A percentile compares a stretch with the other conserved stretches of the same genome.
These are phyloP conservation scores for Oenanthe javanica DNA, from an alignment of 140 eudicot genomes.

Conservation along the genomic window DNA sequence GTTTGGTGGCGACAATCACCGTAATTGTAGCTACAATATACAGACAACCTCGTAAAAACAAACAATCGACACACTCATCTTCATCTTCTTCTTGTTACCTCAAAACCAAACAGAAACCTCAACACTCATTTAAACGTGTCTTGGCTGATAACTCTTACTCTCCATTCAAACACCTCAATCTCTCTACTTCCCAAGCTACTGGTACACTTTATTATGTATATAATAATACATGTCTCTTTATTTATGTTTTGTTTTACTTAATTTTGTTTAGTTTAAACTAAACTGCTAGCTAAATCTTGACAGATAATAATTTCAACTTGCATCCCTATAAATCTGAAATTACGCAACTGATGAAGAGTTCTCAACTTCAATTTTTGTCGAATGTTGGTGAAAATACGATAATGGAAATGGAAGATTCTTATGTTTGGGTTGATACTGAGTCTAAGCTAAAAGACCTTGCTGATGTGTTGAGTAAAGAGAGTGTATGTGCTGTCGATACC, in stretches of 20 bases:
- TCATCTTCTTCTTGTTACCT: slow-evolving; percentile 39
- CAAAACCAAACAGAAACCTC: slow-evolving; percentile 54
- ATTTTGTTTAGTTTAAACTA: not conserved
- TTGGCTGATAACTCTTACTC: slow-evolving; percentile 78
- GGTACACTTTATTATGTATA: not conserved
- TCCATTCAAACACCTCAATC: slow-evolving; percentile 69
- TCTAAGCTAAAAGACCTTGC: slow-evolving; percentile 52
- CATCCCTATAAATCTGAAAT: slow-evolving; percentile 77
- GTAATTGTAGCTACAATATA: slow-evolving; percentile 19
- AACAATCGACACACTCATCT: slow-evolving; percentile 11
- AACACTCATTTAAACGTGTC: slow-evolving; percentile 59
- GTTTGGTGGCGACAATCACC: slow-evolving; percentile 36
- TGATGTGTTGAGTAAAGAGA: slow-evolving; percentile 57
- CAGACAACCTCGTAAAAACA: slow-evolving; percentile 32
- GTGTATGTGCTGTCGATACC: slow-evolving; percentile 81
- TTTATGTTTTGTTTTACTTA: not conserved
- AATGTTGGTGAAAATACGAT: slow-evolving; percentile 16
- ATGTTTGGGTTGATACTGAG: slow-evolving; percentile 75
- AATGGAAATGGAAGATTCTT: slow-evolving; percentile 33
- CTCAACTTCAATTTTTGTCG: slow-evolving; percentile 27
- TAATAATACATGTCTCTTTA: not conserved
- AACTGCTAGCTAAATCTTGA: slow-evolving; percentile 26
- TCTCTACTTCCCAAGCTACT: not conserved
- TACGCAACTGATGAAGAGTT: slow-evolving; percentile 39
- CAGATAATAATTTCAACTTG: slow-evolving; percentile 38